Evolutionary conservation across 129 eudicot genomes (phyloP), one percentile per base, ranked within the genome.

Genomic region (Deinandra increscens): DNA sequence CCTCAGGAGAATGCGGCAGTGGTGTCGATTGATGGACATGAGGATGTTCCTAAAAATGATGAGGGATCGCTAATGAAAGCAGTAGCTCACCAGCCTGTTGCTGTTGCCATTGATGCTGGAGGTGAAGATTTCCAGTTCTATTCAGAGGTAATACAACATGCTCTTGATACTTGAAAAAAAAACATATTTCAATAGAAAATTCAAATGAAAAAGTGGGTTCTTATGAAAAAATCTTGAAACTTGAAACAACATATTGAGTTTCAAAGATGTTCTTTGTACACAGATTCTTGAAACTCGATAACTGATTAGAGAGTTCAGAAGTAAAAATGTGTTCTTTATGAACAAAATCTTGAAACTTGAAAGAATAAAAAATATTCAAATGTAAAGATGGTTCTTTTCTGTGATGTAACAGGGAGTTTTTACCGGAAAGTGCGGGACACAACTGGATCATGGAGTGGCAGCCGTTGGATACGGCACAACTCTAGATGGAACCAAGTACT

Each of bases 81-180:
- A 37, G 97, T 71, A 48, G 97, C 95, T 14, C 75, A 86, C 71
- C 97, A 91, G 72, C 96, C 96, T 26, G 60, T 84, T 4, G 59
- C 97, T 15, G 97, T 91, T 5, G 91, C 96, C 50, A 86, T 91
- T n/a, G 97, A 91, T 43, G 97, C 97, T 7, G 87, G 86, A 4
- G 86, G 84, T 41, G 53, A 66, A 9, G 91, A 86, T 79, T 85
- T 91, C 69, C 97, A 88, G 81, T 91, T 91, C 85, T 91, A 91
- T 74, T 80, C 85, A 0, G 91, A 91, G 97, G 97, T 91, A 85
- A 68, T 3, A 70, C 29, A 60, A 19, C 8, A 33, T 33, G 15
- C 50, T 60, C 72, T 66, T 43, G 38, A 50, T 66, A 44, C 68
- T 60, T 43, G 18, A 75, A 61, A 3, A n/a, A n/a, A n/a, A 18